Base-by-base conservation (phyloP, 352 stramenopile genomes). In the Phytophthora kernoviae region DNA sequence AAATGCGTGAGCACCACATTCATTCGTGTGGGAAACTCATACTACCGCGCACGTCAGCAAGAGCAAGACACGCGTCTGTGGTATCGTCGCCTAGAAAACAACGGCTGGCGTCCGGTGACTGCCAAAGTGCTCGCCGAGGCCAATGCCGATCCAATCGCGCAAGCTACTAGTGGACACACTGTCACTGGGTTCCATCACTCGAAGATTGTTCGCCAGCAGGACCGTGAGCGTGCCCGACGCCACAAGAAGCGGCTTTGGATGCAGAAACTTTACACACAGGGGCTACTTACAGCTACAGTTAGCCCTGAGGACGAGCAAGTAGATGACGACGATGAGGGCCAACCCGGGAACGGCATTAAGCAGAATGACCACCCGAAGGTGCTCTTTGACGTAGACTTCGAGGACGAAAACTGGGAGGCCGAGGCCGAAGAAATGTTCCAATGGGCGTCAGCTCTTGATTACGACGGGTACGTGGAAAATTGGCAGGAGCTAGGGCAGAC, bases 41-140 rank as follows among this genome's bases (percentile, higher is more conserved):
- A 83, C 54, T 95, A 90, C 59, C 76, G 78, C 18, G 84, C 81
- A 0, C 69, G 67, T n/a, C 66, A 83, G 44, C 60, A 68, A 12
- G 72, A 58, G 10, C 64, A 87, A 55, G 77, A 88, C 47, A 91
- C 65, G 37, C 70, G 65, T 14, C 62, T 84, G 33, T 97, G 90
- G 91, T 98, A 98, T 67, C 64, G 75, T 27, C 82, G 91, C 11
- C 73, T 92, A 15, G 91, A 98, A 55, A 93, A 96, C 74, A 97
- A 97, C 39, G 87, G 88, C 5, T 98, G 91, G 91, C 85, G 91
- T 4, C 83, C 85, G 2, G 89, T 98, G 62, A 95, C 87, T 0
- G 80, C 84, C 44, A 93, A 94, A 58, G 81, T 90, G 24, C 52
- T 93, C 21, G 59, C 78, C 1, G 81, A 89, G 43, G 76, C 84